Evolutionary conservation across 116 monocot species (phyloP), one percentile per base, ranked within the genome.

Genomic region (Posidonia oceanica): DNA sequence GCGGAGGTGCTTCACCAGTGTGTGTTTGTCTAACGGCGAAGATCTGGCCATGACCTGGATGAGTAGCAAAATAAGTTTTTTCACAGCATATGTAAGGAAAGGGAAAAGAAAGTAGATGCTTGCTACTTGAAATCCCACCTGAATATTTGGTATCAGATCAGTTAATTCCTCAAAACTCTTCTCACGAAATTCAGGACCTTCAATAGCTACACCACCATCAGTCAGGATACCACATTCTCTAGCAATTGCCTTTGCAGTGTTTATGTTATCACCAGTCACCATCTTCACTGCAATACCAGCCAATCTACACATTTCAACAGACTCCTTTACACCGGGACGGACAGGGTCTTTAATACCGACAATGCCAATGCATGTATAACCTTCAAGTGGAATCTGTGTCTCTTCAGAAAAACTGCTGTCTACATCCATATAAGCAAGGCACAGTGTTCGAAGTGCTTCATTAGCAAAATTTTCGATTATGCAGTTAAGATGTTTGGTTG

Each of bases 261-360:
- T 79, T 64, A 91, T 84, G 57, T 91, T 91, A 54, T 87, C 91
- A 53, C 91, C 87, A 7, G 91, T 91, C 54, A 91, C 84, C 91
- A 91, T 91, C 72, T 85, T 80, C 39, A 87, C 91, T 56, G 76
- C 73, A 72, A 91, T 83, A 16, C 91, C 91, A 39, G 91, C 91
- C 56, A 87, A 75, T 63, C 80, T 74, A 52, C 91, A 91, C 63
- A 79, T 64, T 60, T 82, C 82, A 52, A 91, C 91, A 5, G 91
- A 84, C 38, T 91, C 81, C 55, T 79, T 87, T 7, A 87, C 91
- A 44, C 91, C 91, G 4, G 84, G 80, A 48, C 91, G 84, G 11
- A 91, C 85, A 63, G 91, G 91, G 74, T 91, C 91, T 79, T 91
- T 91, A 36, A 91, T 91, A 59, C 87, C 91, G 12, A 91, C 78